Evolutionary conservation across 2,329 filamentous ascomycete species (phyloP), one percentile per base, ranked within the genome.

Genomic region (Bipolaris bicolor): DNA sequence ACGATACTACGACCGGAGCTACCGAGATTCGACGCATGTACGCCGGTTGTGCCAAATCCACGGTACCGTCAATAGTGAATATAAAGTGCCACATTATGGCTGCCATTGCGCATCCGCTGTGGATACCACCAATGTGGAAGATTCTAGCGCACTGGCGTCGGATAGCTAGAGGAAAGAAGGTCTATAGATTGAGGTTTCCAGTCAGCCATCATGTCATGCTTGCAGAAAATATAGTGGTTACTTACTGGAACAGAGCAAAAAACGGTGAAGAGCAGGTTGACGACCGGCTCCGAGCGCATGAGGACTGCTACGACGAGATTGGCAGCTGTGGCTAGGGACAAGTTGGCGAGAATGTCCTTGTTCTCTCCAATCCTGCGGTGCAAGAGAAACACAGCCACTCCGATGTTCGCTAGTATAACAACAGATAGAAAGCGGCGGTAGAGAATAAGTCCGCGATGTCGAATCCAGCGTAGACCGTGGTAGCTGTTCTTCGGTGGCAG

Each of bases 1-100:
- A 76, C 0, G 72, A 73, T 4, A 76, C 36, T 0, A 72, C 55
- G 7, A 70, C 56, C 1, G 68, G 63, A 7, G 68, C 64, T 5
- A 66, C 46, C 7, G 52, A 58, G 24, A 69, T 55, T 33, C 64
- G 63, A 6, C 70, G 60, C 6, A 63, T 24, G 1, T 52, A 45
- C 11, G 59, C 36, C 3, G 64, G 55, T 45, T 74, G 72, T 5
- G 57, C 52, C 52, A 75, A 70, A 24, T 77, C 70, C 2, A 69
- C 49, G 16, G 68, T 70, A 13, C 76, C 63, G n/a, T 77, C 66
- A 7, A 76, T 62, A 4, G 76, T 73, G 57, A 82, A 79, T 43
- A 79, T 69, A 16, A 78, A 69, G 63, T 80, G 81, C 80, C 81
- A 83, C 16, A 66, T 54, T 2, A 66, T 69, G 3, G 72, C 69